These are phyloP conservation scores for Calonectria multiphialidica DNA, from an alignment of 2,329 filamentous ascomycete species.

Conservation along the genomic window DNA sequence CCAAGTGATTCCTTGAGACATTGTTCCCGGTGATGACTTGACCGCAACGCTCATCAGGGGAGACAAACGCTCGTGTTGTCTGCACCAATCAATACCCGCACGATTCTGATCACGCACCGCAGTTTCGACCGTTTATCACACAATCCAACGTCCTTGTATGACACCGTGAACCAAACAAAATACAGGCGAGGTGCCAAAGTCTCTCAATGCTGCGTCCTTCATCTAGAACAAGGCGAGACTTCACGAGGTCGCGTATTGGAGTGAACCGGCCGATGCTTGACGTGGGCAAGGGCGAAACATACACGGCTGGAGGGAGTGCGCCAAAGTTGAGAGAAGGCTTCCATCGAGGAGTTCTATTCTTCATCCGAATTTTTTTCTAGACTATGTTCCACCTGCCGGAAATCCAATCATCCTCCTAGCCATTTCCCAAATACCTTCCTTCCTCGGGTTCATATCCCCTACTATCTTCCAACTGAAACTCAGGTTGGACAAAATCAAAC, in stretches of 20 bases:
- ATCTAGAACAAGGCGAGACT: neutral
- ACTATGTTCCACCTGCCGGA: conserved; percentile 25
- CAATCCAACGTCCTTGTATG: too few species aligned
- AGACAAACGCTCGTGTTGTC: neutral
- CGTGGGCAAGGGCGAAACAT: neutral
- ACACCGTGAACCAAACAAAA: neutral
- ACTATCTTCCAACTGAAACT: neutral
- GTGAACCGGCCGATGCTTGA: neutral
- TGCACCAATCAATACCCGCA: neutral
- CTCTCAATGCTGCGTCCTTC: neutral
- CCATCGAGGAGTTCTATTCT: conserved; percentile 28
- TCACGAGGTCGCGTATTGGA: neutral
- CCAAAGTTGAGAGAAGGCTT: neutral
- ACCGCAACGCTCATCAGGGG: neutral
- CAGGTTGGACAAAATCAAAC: conserved; percentile 23
- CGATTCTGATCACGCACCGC: neutral
- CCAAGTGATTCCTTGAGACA: neutral
- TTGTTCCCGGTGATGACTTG: neutral
- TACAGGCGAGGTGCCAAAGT: neutral
- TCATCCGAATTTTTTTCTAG: conserved; percentile 37
- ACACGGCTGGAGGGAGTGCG: too few species aligned
- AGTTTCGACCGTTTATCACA: too few species aligned
- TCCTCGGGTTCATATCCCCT: neutral
- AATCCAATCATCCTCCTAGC: conserved; percentile 4
- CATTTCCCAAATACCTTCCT: conserved; percentile 14